Evolutionary conservation across 2,329 filamentous ascomycete species (phyloP).

Genomic region (Hypocreales sp.): DNA sequence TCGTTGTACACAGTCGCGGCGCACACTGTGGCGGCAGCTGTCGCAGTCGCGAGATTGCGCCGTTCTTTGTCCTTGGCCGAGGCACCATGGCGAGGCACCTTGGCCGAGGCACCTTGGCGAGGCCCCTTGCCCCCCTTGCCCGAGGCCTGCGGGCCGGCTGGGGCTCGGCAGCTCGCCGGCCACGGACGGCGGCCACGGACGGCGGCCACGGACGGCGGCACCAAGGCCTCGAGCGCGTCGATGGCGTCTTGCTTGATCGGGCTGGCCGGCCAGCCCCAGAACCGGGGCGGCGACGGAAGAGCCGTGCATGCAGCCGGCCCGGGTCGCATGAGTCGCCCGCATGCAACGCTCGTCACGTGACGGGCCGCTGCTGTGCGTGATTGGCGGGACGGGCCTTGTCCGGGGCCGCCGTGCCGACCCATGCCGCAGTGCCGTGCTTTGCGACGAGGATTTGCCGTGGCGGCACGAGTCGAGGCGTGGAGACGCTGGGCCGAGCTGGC

Average conservation of each 20-base stretch:
- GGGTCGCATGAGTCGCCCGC: constrained; percentile 12
- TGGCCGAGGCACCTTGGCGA: neutral
- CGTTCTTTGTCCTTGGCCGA: neutral
- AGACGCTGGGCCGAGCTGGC: too few species aligned
- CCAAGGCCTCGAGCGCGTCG: too few species aligned
- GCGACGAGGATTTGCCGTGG: too few species aligned
- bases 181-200: neutral
- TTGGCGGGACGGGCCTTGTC: constrained; percentile 21
- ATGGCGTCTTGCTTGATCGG: too few species aligned
- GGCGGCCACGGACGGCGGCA: neutral
- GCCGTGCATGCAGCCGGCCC: neutral
- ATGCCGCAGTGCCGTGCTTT: too few species aligned
- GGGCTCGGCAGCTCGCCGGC: neutral
- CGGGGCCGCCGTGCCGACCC: constrained; percentile 10
- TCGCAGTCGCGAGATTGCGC: too few species aligned
- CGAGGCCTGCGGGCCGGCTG: neutral
- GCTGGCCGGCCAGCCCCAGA: too few species aligned
- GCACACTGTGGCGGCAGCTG: too few species aligned
- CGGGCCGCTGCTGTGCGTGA: constrained; percentile 14
- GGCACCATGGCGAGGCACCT: neutral
- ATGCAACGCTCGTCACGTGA: constrained; percentile 20
- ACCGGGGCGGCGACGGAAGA: neutral
- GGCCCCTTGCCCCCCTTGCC: neutral
- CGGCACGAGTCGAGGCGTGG: too few species aligned
- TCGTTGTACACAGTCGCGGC: too few species aligned